Evolutionary conservation across 1,139 yeast genomes (phyloP).

Genomic region (Pneumocystis murina): DNA sequence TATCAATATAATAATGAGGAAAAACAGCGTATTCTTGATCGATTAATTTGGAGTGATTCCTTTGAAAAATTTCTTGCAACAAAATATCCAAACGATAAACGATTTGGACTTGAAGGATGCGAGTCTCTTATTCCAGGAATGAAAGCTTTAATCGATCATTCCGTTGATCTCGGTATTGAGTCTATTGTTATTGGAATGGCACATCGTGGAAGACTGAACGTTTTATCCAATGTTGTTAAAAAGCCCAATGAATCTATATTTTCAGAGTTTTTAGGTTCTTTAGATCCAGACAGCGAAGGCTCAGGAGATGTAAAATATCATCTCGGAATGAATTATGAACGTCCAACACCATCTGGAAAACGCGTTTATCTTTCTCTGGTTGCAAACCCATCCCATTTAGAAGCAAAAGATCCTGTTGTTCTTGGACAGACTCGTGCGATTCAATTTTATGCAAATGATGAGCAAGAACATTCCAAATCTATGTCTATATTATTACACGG

Average conservation of each 20-base stretch:
- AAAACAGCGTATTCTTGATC: conserved; percentile 90
- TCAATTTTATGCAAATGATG: conserved; percentile 80
- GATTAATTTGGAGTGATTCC: conserved; percentile 91
- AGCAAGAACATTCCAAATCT: conserved; percentile 70
- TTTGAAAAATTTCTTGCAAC: conserved; percentile 85
- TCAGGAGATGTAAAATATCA: conserved; percentile 99
- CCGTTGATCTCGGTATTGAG: conserved; percentile 87
- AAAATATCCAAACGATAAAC: conserved; percentile 95
- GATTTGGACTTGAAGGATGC: conserved; percentile 97
- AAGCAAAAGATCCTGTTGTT: conserved; percentile 97
- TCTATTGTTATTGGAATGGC: conserved; percentile 99
- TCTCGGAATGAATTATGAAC: conserved; percentile 95
- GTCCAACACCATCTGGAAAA: conserved; percentile 98
- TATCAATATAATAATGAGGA: conserved; percentile 72
- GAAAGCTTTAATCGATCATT: conserved; percentile 84
- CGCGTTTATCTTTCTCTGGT: conserved; percentile 88
- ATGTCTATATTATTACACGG: conserved; percentile 89
- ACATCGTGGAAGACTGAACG: conserved; percentile 96
- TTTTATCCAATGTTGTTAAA: conserved; percentile 94
- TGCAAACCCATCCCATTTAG: conserved; percentile 97
- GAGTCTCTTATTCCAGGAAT: conserved; percentile 94
- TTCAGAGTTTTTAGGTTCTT: conserved; percentile 86
- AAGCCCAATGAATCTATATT: conserved; percentile 96
- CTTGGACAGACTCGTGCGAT: conserved; percentile 95
- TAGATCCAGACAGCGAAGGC: conserved; percentile 63